Percentiles rank a stretch among this genome's conserved stretches.
Conservation (phyloP, 2,329 filamentous ascomycete species). For the Pestalotiopsis sp. region DNA sequence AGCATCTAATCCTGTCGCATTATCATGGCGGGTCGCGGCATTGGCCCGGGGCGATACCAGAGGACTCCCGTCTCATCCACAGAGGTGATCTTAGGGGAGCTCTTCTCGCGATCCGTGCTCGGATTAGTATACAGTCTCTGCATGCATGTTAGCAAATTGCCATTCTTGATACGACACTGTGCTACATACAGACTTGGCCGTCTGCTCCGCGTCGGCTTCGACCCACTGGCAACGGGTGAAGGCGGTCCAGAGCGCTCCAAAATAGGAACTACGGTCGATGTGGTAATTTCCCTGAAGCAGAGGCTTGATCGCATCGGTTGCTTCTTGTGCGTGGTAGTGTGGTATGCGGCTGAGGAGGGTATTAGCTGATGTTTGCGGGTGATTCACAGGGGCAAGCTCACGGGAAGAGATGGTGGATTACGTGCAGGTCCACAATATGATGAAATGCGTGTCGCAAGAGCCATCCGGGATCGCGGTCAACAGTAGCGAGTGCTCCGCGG, state of each 20-base stretch:
- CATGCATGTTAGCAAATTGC: neutral
- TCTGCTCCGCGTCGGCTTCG: conserved; percentile 35
- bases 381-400: conserved; percentile 27
- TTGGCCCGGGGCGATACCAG: conserved; percentile 14
- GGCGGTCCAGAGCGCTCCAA: conserved; percentile 44
- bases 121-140: neutral
- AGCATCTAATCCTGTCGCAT: conserved; percentile 2
- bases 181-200: conserved; percentile 16
- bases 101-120: neutral
- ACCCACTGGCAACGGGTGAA: conserved; percentile 50
- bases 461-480: conserved; percentile 64
- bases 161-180: neutral
- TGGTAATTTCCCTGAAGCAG: conserved; percentile 57
- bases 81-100: neutral
- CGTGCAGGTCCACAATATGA: conserved; percentile 64
- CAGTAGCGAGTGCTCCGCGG: conserved; percentile 59
- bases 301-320: conserved; percentile 55
- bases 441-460: conserved; percentile 64
- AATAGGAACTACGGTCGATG: conserved; percentile 42
- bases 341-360: conserved; percentile 46
- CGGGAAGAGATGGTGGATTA: conserved; percentile 63
- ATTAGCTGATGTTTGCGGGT: neutral
- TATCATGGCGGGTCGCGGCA: conserved; percentile 9
- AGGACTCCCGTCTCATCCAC: conserved; percentile 9
- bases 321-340: conserved; percentile 61